These are phyloP conservation scores for Cicer pinnatifidum DNA, from an alignment of 306 rosid genomes.

Conservation along the genomic window DNA sequence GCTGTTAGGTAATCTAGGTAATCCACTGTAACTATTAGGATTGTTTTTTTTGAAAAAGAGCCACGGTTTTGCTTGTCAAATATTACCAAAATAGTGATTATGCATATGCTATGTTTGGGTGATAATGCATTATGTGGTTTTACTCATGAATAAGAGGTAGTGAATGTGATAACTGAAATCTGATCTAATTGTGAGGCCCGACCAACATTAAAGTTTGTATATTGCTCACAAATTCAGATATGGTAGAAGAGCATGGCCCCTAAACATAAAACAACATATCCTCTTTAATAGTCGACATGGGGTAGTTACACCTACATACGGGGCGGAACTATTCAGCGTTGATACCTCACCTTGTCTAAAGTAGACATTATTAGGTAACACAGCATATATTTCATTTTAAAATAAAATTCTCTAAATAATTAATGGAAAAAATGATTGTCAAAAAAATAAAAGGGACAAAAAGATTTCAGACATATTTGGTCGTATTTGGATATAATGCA, in stretches of 20 bases:
- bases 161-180: neutral
- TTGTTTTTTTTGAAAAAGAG: constrained; percentile 28
- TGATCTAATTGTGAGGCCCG: constrained; percentile 33
- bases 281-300: constrained; percentile 34
- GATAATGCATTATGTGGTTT: constrained; percentile 9
- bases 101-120: neutral
- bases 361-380: neutral
- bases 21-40: neutral
- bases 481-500: neutral
- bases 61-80: constrained; percentile 40
- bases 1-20: constrained; percentile 41
- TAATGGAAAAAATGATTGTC: neutral
- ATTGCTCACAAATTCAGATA: neutral
- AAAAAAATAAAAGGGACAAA: neutral
- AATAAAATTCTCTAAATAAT: neutral
- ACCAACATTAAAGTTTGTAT: constrained; percentile 24
- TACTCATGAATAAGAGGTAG: constrained; percentile 1
- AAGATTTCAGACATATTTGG: neutral
- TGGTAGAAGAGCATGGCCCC: constrained; percentile 29
- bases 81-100: constrained; percentile 28
- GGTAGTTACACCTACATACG: constrained; percentile 40
- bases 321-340: neutral
- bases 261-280: constrained; percentile 4
- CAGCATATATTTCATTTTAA: neutral
- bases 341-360: constrained; percentile 8